phyloP scores from a whole-genome alignment of 345 rosid species.

The Ailanthus altissimus region DNA sequence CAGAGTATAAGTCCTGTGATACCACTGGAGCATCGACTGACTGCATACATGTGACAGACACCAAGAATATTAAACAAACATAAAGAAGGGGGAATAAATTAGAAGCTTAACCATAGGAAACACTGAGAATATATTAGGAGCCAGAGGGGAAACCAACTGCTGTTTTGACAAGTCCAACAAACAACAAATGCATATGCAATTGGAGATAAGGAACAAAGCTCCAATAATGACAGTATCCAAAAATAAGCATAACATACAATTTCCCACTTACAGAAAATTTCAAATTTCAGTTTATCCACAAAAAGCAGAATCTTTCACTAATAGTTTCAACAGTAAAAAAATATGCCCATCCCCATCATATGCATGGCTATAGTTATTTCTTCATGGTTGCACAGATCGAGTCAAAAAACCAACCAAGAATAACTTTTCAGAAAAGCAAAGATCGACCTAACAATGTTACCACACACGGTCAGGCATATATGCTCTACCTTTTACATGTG shows the following conservation, averaged over 20 bases:
- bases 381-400: background rate
- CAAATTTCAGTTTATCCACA: background rate
- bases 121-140: background rate
- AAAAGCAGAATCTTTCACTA: background rate
- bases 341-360: conserved; percentile 1
- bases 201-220: background rate
- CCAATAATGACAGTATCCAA: background rate
- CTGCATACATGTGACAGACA: conserved; percentile 40
- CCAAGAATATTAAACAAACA: conserved; percentile 6
- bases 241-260: background rate
- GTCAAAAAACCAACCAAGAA: conserved; percentile 28
- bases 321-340: background rate
- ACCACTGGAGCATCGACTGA: conserved; percentile 52
- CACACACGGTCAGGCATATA: background rate
- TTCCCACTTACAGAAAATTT: background rate
- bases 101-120: background rate
- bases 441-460: background rate
- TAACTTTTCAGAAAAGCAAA: background rate
- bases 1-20: conserved; percentile 56
- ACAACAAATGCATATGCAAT: background rate
- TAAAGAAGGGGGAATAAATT: background rate
- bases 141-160: background rate
- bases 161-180: background rate
- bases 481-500: background rate
- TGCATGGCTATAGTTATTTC: background rate